These are phyloP conservation scores for Ogataea trehaloabstinens DNA, from an alignment of 805 yeast genomes.

Conservation along the genomic window DNA sequence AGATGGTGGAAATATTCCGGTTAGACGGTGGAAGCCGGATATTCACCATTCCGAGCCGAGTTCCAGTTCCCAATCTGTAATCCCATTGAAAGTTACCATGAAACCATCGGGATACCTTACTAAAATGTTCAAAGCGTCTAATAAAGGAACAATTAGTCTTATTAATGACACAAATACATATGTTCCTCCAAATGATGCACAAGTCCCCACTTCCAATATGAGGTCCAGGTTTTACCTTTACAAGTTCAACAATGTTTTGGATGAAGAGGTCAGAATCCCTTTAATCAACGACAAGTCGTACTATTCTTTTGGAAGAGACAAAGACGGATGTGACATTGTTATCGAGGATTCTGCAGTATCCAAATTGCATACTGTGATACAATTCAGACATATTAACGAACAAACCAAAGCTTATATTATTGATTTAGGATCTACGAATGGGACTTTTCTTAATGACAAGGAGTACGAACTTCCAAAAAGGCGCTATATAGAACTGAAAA, in stretches of 20 bases:
- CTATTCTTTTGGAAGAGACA: slow-evolving; percentile 26
- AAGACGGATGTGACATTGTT: slow-evolving; percentile 17
- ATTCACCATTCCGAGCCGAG: too few relatives aligned
- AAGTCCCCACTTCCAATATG: slow-evolving; percentile 13
- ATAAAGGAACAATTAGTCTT: neutral
- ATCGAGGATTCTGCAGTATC: slow-evolving; percentile 23
- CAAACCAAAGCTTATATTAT: slow-evolving; percentile 20
- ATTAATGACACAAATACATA: slow-evolving; percentile 9
- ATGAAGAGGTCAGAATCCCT: slow-evolving; percentile 15
- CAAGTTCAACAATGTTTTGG: slow-evolving; percentile 14
- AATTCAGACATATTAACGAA: slow-evolving; percentile 18
- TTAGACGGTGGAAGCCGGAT: too few relatives aligned
- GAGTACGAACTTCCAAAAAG: slow-evolving; percentile 22
- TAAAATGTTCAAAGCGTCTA: slow-evolving; percentile 3
- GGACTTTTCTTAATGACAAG: slow-evolving; percentile 29
- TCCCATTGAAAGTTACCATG: slow-evolving; percentile 19
- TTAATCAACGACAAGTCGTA: slow-evolving; percentile 24
- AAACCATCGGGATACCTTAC: slow-evolving; percentile 19
- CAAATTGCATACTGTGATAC: slow-evolving; percentile 30
- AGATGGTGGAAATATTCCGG: too few relatives aligned
- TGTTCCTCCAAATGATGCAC: slow-evolving; percentile 20
- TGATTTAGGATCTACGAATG: slow-evolving; percentile 30
- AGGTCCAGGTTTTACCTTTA: slow-evolving; percentile 15
- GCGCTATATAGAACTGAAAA: slow-evolving; percentile 25
- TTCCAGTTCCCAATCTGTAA: slow-evolving; percentile 3